These are phyloP conservation scores for Exophiala mesophila DNA, from an alignment of 2,329 filamentous ascomycete genomes.

Conservation along the genomic window DNA sequence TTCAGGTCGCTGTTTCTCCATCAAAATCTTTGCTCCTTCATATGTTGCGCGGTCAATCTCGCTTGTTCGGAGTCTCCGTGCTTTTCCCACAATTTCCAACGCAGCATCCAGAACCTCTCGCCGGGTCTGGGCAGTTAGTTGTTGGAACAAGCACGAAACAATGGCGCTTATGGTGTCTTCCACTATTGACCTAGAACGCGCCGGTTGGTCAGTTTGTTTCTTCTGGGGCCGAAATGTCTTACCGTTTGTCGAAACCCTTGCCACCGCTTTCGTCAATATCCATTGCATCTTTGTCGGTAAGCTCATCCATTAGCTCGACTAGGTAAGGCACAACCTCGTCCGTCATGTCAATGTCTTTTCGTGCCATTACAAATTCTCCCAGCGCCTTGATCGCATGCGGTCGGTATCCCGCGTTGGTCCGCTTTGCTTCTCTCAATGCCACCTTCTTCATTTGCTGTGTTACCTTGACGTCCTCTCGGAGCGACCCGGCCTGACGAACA, in stretches of 20 bases:
- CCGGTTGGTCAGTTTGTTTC: no score
- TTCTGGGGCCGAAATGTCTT: no score
- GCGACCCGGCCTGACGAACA: constrained; percentile 56
- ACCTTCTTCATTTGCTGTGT: constrained; percentile 69
- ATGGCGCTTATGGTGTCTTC: constrained; percentile 18
- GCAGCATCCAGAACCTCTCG: constrained; percentile 19
- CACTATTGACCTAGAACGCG: constrained; percentile 7
- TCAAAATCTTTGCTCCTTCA: constrained; percentile 19
- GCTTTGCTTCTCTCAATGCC: constrained; percentile 77
- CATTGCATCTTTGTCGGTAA: constrained; percentile 55
- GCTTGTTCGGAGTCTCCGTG: constrained; percentile 10
- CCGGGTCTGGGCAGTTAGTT: constrained; percentile 14
- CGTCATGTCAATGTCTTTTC: constrained; percentile 66
- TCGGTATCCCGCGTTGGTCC: constrained; percentile 81
- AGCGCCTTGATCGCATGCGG: constrained; percentile 68
- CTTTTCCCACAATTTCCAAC: constrained; percentile 15
- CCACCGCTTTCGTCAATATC: constrained; percentile 54
- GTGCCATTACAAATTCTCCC: constrained; percentile 64
- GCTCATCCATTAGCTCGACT: constrained; percentile 57
- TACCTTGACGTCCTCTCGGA: constrained; percentile 55
- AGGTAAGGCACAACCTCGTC: constrained; percentile 51
- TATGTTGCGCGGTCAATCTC: constrained; percentile 17
- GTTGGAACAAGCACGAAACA: constrained; percentile 23
- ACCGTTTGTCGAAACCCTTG: constrained; percentile 15
- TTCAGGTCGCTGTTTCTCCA: constrained; percentile 9